Base-by-base conservation (phyloP, 306 rosid genomes). In the Chamaecrista fasciculata region DNA sequence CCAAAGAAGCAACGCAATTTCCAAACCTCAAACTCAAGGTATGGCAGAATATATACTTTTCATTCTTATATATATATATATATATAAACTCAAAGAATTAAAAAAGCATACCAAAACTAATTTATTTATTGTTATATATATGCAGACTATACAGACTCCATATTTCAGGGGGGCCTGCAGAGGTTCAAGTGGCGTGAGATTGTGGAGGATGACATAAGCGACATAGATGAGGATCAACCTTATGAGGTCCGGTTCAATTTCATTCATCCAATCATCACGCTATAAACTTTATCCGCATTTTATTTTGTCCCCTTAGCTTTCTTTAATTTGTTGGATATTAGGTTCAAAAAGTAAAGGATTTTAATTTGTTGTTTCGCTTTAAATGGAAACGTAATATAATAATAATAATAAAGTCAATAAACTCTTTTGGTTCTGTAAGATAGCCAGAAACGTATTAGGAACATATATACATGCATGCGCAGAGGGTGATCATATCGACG, bases 171-270 rank as follows among this genome's bases (percentile, higher is more conserved):
- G 66, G 86, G 83, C 50, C 70, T 87, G 76, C 79, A 91, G 42
- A 82, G 81, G 18, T 69, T 88, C 67, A 85, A 88, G 86, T 86
- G 91, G 87, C 81, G 14, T 8, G 82, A 79, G 66, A 74, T 82
- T 74, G 89, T 91, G 82, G 89, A 87, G 19, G 86, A 83, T 76
- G 89, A 85, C 89, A 75, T 77, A 74, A 85, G 82, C 74, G 89
- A 85, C 89, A 75, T 77, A 74, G 73, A 85, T 20, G 71, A 67
- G 42, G 85, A 80, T 18, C 79, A 72, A 83, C 80, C 71, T 40
- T 55, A 6, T 63, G 67, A 65, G 36, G 36, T 4, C n/a, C n/a
- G 88, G 92, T 89, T n/a, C 43, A n/a, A n/a, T 60, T 60, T 62
- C 23, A 12, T 20, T 62, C 25, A 24, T n/a, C n/a, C n/a, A n/a